A percentile compares a stretch with the other conserved stretches of the same genome.
Evolutionary conservation across 192 early-diverging fungal species (phyloP).

Genomic region (Coemansia sp.): DNA sequence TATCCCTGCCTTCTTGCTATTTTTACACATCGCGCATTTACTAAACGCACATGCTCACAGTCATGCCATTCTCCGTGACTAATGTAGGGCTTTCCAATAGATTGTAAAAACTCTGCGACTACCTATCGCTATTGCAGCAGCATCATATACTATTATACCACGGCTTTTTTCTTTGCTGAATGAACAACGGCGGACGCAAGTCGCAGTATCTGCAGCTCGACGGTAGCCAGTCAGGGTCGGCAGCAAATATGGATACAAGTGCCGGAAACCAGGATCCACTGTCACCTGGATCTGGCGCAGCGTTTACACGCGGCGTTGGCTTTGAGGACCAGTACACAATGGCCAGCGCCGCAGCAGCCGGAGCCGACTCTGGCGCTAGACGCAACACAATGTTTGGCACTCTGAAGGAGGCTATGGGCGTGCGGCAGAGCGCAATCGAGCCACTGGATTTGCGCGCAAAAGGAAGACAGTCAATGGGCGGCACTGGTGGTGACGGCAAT

Average conservation of each 20-base stretch:
- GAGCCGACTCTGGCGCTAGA: constrained; percentile 4
- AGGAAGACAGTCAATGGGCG: constrained; percentile 13
- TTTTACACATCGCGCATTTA: no score
- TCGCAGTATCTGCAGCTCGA: constrained; percentile 35
- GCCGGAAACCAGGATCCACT: constrained; percentile 7
- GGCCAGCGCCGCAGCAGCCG: constrained; percentile 10
- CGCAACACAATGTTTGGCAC: constrained; percentile 21
- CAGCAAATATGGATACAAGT: constrained; percentile 14
- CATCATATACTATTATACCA: not conserved
- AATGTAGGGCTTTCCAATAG: no score
- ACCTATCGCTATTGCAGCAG: no score
- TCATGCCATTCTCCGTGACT: no score
- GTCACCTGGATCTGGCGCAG: constrained; percentile 15
- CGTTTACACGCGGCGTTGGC: constrained; percentile 43
- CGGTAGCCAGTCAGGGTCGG: constrained; percentile 17
- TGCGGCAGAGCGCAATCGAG: constrained; percentile 3
- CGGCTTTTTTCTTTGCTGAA: constrained; percentile 1
- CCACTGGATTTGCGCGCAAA: constrained; percentile 5
- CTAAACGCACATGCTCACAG: no score
- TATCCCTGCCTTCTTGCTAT: no score
- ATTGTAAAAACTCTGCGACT: no score
- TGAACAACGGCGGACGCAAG: constrained; percentile 26
- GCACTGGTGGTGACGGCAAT: constrained; percentile 45
- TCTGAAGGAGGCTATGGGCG: constrained; percentile 23
- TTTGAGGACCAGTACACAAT: constrained; percentile 24